Base-by-base conservation (phyloP, 2,329 filamentous ascomycete genomes). In the Cordyceps militaris region DNA sequence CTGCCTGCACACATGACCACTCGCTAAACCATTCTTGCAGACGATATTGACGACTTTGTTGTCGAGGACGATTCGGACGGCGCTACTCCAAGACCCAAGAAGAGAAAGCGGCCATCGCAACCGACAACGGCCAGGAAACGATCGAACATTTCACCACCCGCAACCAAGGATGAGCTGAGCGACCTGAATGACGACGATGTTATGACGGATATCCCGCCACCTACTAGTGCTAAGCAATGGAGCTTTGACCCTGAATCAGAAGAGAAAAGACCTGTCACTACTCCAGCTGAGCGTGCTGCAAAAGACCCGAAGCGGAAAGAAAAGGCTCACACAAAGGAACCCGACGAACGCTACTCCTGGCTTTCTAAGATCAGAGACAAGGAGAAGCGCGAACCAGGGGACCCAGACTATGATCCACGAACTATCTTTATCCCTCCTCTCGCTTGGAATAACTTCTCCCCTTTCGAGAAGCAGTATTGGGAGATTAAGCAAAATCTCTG, bases 391-490 rank as follows among this genome's bases (percentile, higher is more conserved):
- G 81, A 86, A 0, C 82, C 83, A 0, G 86, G 82, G 10, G 85
- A 97, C 70, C 87, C 92, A 0, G 93, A 99, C 58, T 96, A 93
- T 65, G 92, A 99, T 66, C 90, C 91, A 9, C 82, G 90, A 21
- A 95, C 91, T 0, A 81, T 99, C n/a, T 96, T 87, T 70, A 88
- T 99, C 34, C 94, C 94, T 0, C 88, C 90, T 0, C 69, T 78
- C 34, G 90, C 91, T 0, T 96, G 87, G 85, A 74, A 75, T 30
- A 86, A 88, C 26, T 97, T 99, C 69, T 95, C 92, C 0, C 83
- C 93, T 0, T 99, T 99, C 63, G 94, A 99, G 73, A 95, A 91
- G 71, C 94, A 99, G 69, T 99, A 99, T 71, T 99, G 94, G 94
- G 91, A 96, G 67, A 97, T 99, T 72, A 99, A 99, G 75, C 89